Evolutionary conservation across 768 basidiomycete genomes (phyloP).

Genomic region (Pisolithus microcarpus): DNA sequence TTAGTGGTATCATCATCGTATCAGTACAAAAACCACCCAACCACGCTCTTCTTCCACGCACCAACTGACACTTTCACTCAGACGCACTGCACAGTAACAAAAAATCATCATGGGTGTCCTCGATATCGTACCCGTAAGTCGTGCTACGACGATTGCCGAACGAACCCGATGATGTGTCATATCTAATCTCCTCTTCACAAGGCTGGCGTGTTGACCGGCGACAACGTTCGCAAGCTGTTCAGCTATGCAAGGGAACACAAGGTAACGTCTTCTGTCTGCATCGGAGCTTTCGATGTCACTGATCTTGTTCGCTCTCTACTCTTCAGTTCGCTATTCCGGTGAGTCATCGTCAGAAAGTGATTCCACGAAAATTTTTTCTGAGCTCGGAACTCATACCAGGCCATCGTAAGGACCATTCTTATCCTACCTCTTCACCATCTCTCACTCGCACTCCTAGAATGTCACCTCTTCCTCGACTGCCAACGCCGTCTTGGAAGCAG

Average conservation of each 20-base stretch:
- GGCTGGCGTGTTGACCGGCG: constrained; percentile 94
- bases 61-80: too few relatives aligned
- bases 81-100: too few relatives aligned
- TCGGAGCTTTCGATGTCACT: background rate
- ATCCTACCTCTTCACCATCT: background rate
- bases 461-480: constrained; percentile 94
- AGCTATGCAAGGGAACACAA: constrained; percentile 87
- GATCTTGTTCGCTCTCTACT: constrained; percentile 5
- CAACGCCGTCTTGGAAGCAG: constrained; percentile 93
- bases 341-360: constrained; percentile 27
- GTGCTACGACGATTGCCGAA: background rate
- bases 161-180: background rate
- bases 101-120: constrained; percentile 60
- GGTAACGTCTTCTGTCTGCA: constrained; percentile 38
- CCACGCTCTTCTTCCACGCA: background rate
- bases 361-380: background rate
- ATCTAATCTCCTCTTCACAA: constrained; percentile 24
- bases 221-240: constrained; percentile 91
- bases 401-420: constrained; percentile 54
- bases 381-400: constrained; percentile 32
- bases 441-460: constrained; percentile 48
- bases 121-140: constrained; percentile 76
- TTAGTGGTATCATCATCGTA: too few relatives aligned
- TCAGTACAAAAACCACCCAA: too few relatives aligned
- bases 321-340: constrained; percentile 78